Conservation (phyloP, 345 rosid genomes). For the Hibiscus syriacus region DNA sequence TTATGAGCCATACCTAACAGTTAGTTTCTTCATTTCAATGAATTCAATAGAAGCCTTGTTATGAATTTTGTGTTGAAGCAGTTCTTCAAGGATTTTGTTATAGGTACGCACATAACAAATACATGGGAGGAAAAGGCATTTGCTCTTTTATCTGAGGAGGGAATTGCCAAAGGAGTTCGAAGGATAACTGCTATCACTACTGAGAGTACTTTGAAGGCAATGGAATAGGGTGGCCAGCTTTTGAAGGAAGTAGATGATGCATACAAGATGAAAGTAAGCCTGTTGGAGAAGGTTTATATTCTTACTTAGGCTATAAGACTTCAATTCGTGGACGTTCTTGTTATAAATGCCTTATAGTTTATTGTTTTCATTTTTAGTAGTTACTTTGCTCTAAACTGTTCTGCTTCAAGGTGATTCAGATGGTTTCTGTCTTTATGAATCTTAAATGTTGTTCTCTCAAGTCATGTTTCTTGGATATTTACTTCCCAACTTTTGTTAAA, state of each 20-base stretch:
- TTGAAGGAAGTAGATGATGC: constrained; percentile 69
- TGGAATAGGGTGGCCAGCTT: constrained; percentile 49
- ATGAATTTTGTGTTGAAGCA: constrained; percentile 18
- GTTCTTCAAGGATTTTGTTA: constrained; percentile 11
- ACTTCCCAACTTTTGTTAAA: neutral
- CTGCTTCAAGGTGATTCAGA: neutral
- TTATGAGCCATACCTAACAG: too few relatives aligned
- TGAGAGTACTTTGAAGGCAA: constrained; percentile 65
- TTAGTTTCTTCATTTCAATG: constrained; percentile 15
- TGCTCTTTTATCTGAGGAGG: too few relatives aligned
- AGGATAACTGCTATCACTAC: constrained; percentile 92
- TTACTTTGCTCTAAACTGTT: neutral
- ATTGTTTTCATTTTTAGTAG: neutral
- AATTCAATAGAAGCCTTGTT: constrained; percentile 2
- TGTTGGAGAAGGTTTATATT: constrained; percentile 65
- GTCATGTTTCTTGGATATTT: neutral
- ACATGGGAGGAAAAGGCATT: too few relatives aligned
- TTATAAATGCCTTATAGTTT: neutral
- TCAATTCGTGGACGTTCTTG: neutral
- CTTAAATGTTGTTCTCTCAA: neutral
- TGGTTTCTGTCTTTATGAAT: neutral
- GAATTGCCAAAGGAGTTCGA: too few relatives aligned
- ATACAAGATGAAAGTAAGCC: constrained; percentile 51
- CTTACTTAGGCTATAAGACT: constrained; percentile 1
- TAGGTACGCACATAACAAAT: too few relatives aligned